Evolutionary conservation across 441 rosid species (phyloP).

Genomic region (Jatropha podagrica): DNA sequence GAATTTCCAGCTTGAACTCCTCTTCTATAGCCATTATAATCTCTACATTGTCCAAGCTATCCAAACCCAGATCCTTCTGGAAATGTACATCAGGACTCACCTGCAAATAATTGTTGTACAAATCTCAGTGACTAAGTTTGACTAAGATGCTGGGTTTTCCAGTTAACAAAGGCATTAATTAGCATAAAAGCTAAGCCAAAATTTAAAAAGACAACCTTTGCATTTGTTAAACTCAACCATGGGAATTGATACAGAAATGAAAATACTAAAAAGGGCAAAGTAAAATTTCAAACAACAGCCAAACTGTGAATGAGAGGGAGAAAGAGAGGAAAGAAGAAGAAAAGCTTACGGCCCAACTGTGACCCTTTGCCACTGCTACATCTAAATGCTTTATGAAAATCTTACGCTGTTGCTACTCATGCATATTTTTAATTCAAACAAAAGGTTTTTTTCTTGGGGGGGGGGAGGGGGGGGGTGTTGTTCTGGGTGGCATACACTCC

Average conservation of each 20-base stretch:
- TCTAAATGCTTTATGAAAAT: background rate
- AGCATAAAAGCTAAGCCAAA: background rate
- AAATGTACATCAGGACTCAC: slow-evolving; percentile 86
- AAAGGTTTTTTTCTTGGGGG: background rate
- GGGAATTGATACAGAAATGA: background rate
- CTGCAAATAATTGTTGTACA: slow-evolving; percentile 34
- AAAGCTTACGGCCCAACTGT: background rate
- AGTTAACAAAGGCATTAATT: background rate
- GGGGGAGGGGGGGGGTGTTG: background rate
- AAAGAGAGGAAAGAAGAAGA: background rate
- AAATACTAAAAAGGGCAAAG: background rate
- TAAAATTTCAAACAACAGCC: background rate
- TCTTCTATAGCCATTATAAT: slow-evolving; percentile 94
- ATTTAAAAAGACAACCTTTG: background rate
- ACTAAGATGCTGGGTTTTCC: background rate
- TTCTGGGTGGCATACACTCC: background rate
- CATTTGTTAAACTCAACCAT: background rate
- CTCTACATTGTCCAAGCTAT: slow-evolving; percentile 95
- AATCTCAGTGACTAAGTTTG: background rate
- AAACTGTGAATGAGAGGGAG: background rate
- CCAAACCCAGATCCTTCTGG: slow-evolving; percentile 87
- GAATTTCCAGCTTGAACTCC: slow-evolving; percentile 93
- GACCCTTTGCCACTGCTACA: background rate
- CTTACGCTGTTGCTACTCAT: background rate
- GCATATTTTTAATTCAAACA: background rate